Conservation (phyloP, 2,329 filamentous ascomycete genomes). For the Fragosphaeria purpurea region DNA sequence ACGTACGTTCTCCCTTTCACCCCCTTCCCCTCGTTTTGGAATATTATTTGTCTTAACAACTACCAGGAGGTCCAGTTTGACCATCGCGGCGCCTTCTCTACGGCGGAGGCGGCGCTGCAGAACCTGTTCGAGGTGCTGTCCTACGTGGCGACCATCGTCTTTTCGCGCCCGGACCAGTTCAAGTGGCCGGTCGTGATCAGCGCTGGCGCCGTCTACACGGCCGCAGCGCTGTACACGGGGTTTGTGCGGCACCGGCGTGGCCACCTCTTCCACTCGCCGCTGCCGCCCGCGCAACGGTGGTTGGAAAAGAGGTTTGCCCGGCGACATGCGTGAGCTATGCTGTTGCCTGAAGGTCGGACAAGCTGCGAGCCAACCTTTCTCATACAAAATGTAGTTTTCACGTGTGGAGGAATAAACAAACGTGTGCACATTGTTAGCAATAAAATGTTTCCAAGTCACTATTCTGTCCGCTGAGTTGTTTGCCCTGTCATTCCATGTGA, state of each 20-base stretch:
- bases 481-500: no score
- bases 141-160: constrained; percentile 56
- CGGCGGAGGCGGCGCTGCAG: constrained; percentile 57
- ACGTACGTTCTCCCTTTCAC: constrained; percentile 28
- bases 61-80: constrained; percentile 41
- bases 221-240: constrained; percentile 40
- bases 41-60: no score
- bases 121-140: constrained; percentile 61
- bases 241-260: constrained; percentile 50
- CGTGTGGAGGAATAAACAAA: no score
- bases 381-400: no score
- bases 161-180: constrained; percentile 53
- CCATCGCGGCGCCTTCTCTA: constrained; percentile 58
- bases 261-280: constrained; percentile 45
- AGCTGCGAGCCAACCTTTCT: no score
- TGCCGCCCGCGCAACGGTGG: constrained; percentile 9
- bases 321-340: background rate
- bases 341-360: no score
- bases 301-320: constrained; percentile 7
- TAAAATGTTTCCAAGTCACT: no score
- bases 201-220: constrained; percentile 37
- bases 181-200: constrained; percentile 52
- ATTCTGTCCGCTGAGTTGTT: no score
- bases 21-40: background rate
- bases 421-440: no score